Evolutionary conservation across 2,329 filamentous ascomycete species (phyloP), one percentile per base, ranked within the genome.

Genomic region (Botrytis aclada): DNA sequence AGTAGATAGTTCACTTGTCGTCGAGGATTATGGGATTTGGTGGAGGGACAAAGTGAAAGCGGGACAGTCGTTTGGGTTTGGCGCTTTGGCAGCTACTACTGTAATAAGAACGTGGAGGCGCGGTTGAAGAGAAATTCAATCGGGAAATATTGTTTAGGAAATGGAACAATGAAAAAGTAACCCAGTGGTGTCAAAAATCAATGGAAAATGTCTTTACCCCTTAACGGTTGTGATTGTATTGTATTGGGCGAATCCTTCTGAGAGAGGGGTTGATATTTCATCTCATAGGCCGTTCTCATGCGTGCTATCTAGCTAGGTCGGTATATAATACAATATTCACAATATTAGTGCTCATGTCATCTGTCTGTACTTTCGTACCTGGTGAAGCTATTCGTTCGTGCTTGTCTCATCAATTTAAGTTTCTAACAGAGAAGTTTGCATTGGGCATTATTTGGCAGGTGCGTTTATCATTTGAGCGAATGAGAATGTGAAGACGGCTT

Each of bases 31-130:
- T 72, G 45, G 62, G 70, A 72, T 60, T 72, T 45, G 62, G 63
- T 67, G 70, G 70, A 72, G 62, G 70, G 70, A 72, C 70, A 66
- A 60, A 71, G 70, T 71, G 70, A 72, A 72, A 67, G 70, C 70
- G 70, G 70, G 70, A 72, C 70, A 72, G 29, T 67, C 70, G 70
- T 71, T 72, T 67, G 62, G 51, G 47, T 72, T 72, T 67, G 70
- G 70, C 70, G 70, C 70, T 72, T 67, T 66, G 51, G 70, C 54
- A 56, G 18, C 20, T 41, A 41, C 65, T 56, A 56, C 34, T 54
- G 16, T 56, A 67, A 56, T 67, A 32, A 56, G 47, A 56, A 41
- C 65, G 65, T 67, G 47, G 47, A 67, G 65, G 65, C 65, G 65
- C 65, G 47, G 65, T 67, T 56, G 65, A 54, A 56, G 34, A 63